A percentile compares a stretch with the other conserved stretches of the same genome.
phyloP scores from a whole-genome alignment of 345 rosid species.

The Carallia brachiata region DNA sequence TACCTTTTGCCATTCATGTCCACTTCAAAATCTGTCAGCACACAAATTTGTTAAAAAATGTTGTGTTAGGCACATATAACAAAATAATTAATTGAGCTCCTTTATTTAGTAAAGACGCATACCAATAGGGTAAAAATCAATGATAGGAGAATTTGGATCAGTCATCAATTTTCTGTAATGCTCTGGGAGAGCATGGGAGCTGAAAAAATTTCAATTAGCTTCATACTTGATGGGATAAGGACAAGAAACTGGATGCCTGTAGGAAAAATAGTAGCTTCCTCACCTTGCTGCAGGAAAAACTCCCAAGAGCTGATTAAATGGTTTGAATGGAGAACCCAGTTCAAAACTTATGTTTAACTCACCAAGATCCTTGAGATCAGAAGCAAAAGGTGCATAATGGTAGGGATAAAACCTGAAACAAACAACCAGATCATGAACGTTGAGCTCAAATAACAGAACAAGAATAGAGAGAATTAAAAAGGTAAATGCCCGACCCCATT shows the following conservation, averaged over 20 bases:
- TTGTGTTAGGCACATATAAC: slow-evolving; percentile 14
- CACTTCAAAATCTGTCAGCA: slow-evolving; percentile 70
- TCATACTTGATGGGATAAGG: neutral
- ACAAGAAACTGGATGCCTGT: neutral
- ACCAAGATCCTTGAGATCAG: slow-evolving; percentile 81
- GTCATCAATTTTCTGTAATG: slow-evolving; percentile 78
- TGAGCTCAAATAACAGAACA: neutral
- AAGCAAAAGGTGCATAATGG: slow-evolving; percentile 98
- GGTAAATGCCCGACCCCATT: too few species aligned
- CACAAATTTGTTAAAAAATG: slow-evolving; percentile 17
- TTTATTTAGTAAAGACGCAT: slow-evolving; percentile 24
- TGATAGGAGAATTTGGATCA: slow-evolving; percentile 74
- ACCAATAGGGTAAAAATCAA: slow-evolving; percentile 89
- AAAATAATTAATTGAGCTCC: neutral
- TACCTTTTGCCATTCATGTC: slow-evolving; percentile 95
- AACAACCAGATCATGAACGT: neutral
- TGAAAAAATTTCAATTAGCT: slow-evolving; percentile 33
- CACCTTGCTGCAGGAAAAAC: slow-evolving; percentile 98
- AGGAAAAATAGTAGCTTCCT: slow-evolving; percentile 6
- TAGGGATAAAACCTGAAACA: slow-evolving; percentile 88
- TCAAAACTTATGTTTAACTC: slow-evolving; percentile 66
- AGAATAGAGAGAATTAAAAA: too few species aligned
- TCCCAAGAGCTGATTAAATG: slow-evolving; percentile 89
- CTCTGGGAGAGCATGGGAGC: slow-evolving; percentile 93
- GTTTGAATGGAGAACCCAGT: slow-evolving; percentile 79